Evolutionary conservation across 192 early-diverging fungal species (phyloP), one percentile per base, ranked within the genome.

Genomic region (Coemansia sp.): DNA sequence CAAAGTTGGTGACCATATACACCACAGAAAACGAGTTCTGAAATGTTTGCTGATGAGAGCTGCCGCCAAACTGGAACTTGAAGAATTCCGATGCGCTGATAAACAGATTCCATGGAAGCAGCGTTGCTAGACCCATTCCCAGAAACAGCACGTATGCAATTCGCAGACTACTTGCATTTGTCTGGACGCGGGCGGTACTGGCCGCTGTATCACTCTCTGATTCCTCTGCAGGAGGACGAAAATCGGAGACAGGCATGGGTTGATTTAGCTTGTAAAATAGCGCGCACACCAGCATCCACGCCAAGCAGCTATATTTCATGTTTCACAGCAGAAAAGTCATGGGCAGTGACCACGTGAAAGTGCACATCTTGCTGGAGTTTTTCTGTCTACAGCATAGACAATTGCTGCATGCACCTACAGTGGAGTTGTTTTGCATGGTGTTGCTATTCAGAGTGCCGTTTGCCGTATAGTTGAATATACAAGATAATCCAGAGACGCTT

Each of bases 71-170:
- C 60, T 80, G 72, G 38, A 73, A 64, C 14, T 68, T 70, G 72
- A 88, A 92, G 63, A 86, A 92, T 53, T 84, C 86, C 1, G 86
- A 82, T 2, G 90, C 88, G 39, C 84, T 88, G 66, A 92, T 92
- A 46, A 90, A 90, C 21, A 86, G 79, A 71, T 91, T 91, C 90
- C 90, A 91, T 23, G 88, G 86, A 30, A 91, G 63, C 37, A 91
- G 71, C 63, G 87, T 85, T 14, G 88, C 82, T 16, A 87, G 68
- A n/a, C 90, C 90, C 68, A 88, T 87, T 6, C 87, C 54, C 40
- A 87, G 82, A 58, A 89, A 89, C 53, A 88, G 69, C 44, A 81
- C 65, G 60, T 89, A 87, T 6, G 79, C 71, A 15, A 79, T 36
- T n/a, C 55, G 54, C 21, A 50, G 38, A 14, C 38, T 50, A 13